Base-by-base conservation (phyloP, 2,329 filamentous ascomycete genomes). In the Fonsecaea multimorphosa region DNA sequence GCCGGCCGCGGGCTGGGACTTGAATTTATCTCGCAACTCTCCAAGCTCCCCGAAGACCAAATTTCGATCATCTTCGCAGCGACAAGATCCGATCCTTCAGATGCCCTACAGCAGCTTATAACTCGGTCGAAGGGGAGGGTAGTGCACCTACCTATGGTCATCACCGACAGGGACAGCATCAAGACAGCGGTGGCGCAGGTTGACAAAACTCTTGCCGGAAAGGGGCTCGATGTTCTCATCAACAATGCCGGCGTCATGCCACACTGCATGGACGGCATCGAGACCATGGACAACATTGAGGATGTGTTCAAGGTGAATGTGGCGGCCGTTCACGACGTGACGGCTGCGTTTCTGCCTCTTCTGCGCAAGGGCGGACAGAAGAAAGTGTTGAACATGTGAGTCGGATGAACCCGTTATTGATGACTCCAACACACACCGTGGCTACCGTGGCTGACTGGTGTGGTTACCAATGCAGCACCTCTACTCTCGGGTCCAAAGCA, bases 191-290 rank as follows among this genome's bases (percentile, higher is more conserved):
- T 70, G 0, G 61, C 61, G 0, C 63, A 71, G 14, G 76, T 81
- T 3, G 76, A 80, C 31, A 52, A 59, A 3, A 70, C 70, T 2
- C 69, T 82, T 1, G 62, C 38, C 16, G 80, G 74, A 3, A 76
- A 75, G 11, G 81, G 80, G 0, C 73, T 84, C 0, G 82, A 84
- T 67, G 78, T 83, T 7, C 64, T 84, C 31, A 75, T 82, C 63
- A 82, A 83, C 71, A 82, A 82, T 71, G 80, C 79, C 0, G 81
- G 79, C 0, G 66, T 76, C 27, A 67, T 71, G 62, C 70, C 74
- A 29, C 58, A 58, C 49, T 61, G 65, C 0, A 40, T 60, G 19
- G 32, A 55, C 38, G 38, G n/a, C 38, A 44, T 44, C 32, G 11
- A 19, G 6, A 19, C 5, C 24, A 77, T 74, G 74, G 74, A 81